These are phyloP conservation scores for Diaporthe capsici DNA, from an alignment of 2,329 filamentous ascomycete species.

Conservation along the genomic window DNA sequence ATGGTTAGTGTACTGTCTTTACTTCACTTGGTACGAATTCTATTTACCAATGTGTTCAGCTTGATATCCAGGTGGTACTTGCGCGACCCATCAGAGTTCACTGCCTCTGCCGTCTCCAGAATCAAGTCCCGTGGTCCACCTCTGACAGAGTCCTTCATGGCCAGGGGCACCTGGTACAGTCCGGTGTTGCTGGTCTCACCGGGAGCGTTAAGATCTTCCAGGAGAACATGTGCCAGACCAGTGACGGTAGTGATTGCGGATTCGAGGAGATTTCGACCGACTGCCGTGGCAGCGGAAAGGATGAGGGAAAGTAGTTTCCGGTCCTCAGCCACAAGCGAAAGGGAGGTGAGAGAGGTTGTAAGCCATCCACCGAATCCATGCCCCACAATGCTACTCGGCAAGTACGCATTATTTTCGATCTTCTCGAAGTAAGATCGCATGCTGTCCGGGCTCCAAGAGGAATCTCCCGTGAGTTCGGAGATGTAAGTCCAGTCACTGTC, in stretches of 20 bases:
- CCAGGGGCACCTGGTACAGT: slow-evolving; percentile 57
- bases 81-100: slow-evolving; percentile 49
- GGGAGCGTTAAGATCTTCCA: slow-evolving; percentile 45
- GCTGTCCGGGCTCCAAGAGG: slow-evolving; percentile 61
- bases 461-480: slow-evolving; percentile 62
- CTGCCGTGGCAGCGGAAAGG: slow-evolving; percentile 35
- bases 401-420: slow-evolving; percentile 58
- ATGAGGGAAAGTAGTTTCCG: slow-evolving; percentile 53
- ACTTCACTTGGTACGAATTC: slow-evolving; percentile 54
- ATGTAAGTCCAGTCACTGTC: slow-evolving; percentile 65
- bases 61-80: slow-evolving; percentile 58
- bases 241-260: slow-evolving; percentile 32
- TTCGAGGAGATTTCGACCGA: slow-evolving; percentile 28
- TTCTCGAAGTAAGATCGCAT: slow-evolving; percentile 64
- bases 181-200: slow-evolving; percentile 18
- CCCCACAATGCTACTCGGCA: slow-evolving; percentile 52
- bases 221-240: slow-evolving; percentile 35
- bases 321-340: slow-evolving; percentile 61
- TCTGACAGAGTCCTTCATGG: slow-evolving; percentile 57
- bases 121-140: slow-evolving; percentile 45
- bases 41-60: slow-evolving; percentile 47
- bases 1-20: background rate
- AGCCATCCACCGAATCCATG: slow-evolving; percentile 68
- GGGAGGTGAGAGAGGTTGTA: slow-evolving; percentile 47
- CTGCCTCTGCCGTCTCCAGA: slow-evolving; percentile 57